A percentile compares a stretch with the other conserved stretches of the same genome.
These are phyloP conservation scores for Penicillium psychrosexuale DNA, from an alignment of 2,329 filamentous ascomycete species.

Conservation along the genomic window DNA sequence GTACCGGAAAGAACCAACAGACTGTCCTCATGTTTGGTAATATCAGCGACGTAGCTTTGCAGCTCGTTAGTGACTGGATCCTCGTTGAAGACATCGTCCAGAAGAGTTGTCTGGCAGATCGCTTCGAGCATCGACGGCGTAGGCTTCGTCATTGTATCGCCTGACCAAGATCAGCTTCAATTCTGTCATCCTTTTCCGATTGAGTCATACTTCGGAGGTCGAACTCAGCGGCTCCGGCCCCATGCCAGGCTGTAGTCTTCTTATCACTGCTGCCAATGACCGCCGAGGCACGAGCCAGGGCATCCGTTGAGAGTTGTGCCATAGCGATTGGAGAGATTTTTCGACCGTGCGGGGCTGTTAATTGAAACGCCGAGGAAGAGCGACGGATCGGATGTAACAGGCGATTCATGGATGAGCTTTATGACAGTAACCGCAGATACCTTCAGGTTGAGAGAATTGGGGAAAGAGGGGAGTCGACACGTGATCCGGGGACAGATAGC, in stretches of 20 bases:
- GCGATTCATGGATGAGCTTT: constrained; percentile 14
- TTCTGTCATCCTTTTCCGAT: not conserved
- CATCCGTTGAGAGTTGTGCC: constrained; percentile 20
- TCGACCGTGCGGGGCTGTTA: not conserved
- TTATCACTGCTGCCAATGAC: not conserved
- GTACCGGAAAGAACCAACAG: constrained; percentile 85
- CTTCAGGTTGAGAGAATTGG: not conserved
- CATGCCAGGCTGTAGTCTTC: constrained; percentile 36
- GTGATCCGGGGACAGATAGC: not conserved
- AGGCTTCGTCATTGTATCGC: constrained; percentile 71
- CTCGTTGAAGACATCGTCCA: constrained; percentile 81
- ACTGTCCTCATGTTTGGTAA: constrained; percentile 72
- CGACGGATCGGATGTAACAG: constrained; percentile 11
- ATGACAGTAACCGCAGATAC: not conserved
- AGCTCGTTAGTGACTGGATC: constrained; percentile 75
- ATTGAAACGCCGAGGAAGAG: constrained; percentile 6
- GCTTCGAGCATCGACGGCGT: constrained; percentile 78
- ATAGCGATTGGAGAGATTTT: constrained; percentile 15
- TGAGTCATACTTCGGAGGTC: constrained; percentile 51
- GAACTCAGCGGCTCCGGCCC: constrained; percentile 54
- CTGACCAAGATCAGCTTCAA: constrained; percentile 33
- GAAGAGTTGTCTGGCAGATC: constrained; percentile 68
- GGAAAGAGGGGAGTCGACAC: constrained; percentile 9
- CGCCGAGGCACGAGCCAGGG: constrained; percentile 7
- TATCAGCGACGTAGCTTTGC: constrained; percentile 68